Evolutionary conservation across 2,329 filamentous ascomycete genomes (phyloP), one percentile per base, ranked within the genome.

Genomic region (Laburnicola sp.): DNA sequence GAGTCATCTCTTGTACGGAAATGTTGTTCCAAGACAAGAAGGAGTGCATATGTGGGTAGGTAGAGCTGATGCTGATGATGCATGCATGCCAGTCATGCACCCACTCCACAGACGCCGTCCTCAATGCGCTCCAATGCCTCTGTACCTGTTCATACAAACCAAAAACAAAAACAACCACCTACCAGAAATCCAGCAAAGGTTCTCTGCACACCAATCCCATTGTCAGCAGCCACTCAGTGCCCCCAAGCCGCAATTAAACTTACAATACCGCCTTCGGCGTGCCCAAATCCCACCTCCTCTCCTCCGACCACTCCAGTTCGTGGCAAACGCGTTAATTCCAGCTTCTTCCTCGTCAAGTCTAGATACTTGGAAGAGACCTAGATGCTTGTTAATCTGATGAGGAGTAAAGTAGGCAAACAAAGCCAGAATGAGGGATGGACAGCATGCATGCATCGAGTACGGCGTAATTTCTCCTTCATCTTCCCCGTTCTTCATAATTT

Each of bases 361-460:
- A 89, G 77, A 67, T 88, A 88, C 61, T 81, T 83, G 48, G 80
- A 82, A 2, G 85, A 87, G 11, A 88, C 81, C 85, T 87, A 49
- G 21, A 6, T 6, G 28, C 2, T 10, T 30, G 21, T 45, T 42
- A 51, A 37, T n/a, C n/a, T n/a, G n/a, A n/a, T n/a, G n/a, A n/a
- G n/a, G n/a, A n/a, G n/a, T n/a, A n/a, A n/a, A n/a, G n/a, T n/a
- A n/a, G n/a, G n/a, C n/a, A n/a, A n/a, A n/a, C n/a, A n/a, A n/a
- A n/a, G n/a, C n/a, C n/a, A n/a, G n/a, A n/a, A n/a, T n/a, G n/a
- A n/a, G n/a, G n/a, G n/a, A n/a, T n/a, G n/a, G n/a, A n/a, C 11
- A 3, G 60, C 65, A n/a, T 45, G 69, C 69, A 47, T 72, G 69
- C 69, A 72, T 71, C 41, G 51, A 62, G 41, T 71, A 71, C 26